Evolutionary conservation across 305 asterid genomes (phyloP).

Genomic region (Fraxinus nigra): DNA sequence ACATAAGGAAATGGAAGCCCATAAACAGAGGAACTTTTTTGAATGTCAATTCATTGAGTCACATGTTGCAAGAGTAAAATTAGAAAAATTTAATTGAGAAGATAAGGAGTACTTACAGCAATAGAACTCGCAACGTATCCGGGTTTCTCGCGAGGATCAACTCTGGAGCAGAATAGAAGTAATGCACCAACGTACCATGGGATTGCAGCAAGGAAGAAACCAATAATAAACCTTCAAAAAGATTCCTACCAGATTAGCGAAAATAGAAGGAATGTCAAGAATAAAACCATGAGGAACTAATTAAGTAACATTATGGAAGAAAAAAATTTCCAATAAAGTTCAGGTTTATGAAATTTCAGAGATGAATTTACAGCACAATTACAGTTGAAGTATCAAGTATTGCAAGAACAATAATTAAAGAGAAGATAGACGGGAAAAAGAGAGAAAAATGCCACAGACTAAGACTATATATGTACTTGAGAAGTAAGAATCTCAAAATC

Average conservation of each 20-base stretch:
- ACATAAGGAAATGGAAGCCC: neutral
- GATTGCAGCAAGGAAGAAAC: conserved; percentile 74
- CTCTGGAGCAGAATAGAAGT: conserved; percentile 53
- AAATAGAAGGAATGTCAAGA: neutral
- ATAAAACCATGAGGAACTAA: neutral
- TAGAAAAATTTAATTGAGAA: neutral
- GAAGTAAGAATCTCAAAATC: neutral
- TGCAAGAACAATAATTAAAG: neutral
- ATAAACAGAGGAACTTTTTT: neutral
- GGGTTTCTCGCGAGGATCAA: conserved; percentile 87
- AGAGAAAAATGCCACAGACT: neutral
- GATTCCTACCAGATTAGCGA: neutral
- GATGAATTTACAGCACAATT: neutral
- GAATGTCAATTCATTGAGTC: neutral
- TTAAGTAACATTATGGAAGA: neutral
- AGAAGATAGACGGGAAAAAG: neutral
- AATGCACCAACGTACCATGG: conserved; percentile 82
- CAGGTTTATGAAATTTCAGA: neutral
- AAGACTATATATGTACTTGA: neutral
- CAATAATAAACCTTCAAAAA: conserved; percentile 69
- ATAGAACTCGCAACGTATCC: conserved; percentile 64
- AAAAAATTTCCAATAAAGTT: neutral
- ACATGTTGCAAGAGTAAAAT: neutral
- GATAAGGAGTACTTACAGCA: conserved; percentile 58
- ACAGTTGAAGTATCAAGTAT: neutral